Evolutionary conservation across 371 early-diverging fungal species (phyloP).

Genomic region (Quaeritorhiza haematococci): DNA sequence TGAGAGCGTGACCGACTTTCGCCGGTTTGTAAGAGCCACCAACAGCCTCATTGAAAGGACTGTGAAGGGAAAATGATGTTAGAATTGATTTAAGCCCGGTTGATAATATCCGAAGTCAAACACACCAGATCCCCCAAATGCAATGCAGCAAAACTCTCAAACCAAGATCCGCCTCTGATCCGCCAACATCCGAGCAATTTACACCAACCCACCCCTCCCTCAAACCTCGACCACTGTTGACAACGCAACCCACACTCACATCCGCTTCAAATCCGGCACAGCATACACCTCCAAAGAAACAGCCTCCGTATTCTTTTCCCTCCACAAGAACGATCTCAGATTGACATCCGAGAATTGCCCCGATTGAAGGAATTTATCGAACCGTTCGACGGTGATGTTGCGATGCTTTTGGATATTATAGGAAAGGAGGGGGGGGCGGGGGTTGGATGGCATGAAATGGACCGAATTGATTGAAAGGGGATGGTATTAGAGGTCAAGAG

Average conservation of each 20-base stretch:
- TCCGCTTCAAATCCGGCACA: conserved; percentile 74
- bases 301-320: conserved; percentile 25
- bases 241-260: conserved; percentile 27
- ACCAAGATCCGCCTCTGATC: too few species aligned
- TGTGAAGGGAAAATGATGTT: conserved; percentile 5
- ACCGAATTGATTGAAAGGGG: too few species aligned
- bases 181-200: too few species aligned
- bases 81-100: too few species aligned
- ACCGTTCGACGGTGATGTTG: conserved; percentile 50
- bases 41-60: conserved; percentile 75
- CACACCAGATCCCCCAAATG: too few species aligned
- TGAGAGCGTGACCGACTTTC: conserved; percentile 67
- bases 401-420: conserved; percentile 43
- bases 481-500: too few species aligned
- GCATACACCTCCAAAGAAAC: conserved; percentile 60
- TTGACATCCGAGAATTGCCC: conserved; percentile 61
- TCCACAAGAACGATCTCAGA: conserved; percentile 42
- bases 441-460: too few species aligned
- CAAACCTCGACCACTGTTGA: too few species aligned
- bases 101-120: too few species aligned
- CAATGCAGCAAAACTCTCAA: too few species aligned
- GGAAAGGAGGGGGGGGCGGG: too few species aligned
- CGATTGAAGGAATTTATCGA: conserved; percentile 46
- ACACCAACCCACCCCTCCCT: too few species aligned
- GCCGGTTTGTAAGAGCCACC: conserved; percentile 62